Evolutionary conservation across 2,329 filamentous ascomycete genomes (phyloP).

Genomic region (Xylaria sp.): DNA sequence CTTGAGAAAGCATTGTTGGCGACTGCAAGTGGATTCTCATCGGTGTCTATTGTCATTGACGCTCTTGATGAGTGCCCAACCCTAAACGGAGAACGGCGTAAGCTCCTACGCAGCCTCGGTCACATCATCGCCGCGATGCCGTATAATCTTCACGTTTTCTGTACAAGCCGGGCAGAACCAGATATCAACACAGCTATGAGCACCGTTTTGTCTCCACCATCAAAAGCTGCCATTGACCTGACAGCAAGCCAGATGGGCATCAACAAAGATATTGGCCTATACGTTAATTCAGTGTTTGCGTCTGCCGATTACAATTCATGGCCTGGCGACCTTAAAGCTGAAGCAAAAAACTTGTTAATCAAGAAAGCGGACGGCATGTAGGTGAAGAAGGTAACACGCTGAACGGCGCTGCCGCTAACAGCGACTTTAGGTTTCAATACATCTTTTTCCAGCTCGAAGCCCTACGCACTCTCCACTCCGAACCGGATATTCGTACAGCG

Average conservation of each 20-base stretch:
- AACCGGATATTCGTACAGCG: background rate
- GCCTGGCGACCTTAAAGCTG: background rate
- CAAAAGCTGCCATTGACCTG: background rate
- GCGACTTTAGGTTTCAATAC: background rate
- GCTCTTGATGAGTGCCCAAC: conserved; percentile 6
- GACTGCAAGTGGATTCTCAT: background rate
- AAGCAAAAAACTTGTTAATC: background rate
- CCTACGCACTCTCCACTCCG: background rate
- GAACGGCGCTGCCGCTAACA: background rate
- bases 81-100: background rate
- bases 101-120: background rate
- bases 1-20: background rate
- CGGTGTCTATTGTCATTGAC: conserved; percentile 10
- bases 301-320: background rate
- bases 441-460: background rate
- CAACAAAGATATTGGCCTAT: conserved; percentile 2
- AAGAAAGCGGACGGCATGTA: conserved; percentile 8
- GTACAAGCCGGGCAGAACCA: background rate
- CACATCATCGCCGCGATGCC: background rate
- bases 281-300: background rate
- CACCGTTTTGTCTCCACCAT: background rate
- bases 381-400: background rate
- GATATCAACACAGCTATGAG: background rate
- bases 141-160: background rate
- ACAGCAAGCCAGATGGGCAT: too few species aligned